Conservation (phyloP, 495 filamentous ascomycete genomes). For the Copromyces sp. region DNA sequence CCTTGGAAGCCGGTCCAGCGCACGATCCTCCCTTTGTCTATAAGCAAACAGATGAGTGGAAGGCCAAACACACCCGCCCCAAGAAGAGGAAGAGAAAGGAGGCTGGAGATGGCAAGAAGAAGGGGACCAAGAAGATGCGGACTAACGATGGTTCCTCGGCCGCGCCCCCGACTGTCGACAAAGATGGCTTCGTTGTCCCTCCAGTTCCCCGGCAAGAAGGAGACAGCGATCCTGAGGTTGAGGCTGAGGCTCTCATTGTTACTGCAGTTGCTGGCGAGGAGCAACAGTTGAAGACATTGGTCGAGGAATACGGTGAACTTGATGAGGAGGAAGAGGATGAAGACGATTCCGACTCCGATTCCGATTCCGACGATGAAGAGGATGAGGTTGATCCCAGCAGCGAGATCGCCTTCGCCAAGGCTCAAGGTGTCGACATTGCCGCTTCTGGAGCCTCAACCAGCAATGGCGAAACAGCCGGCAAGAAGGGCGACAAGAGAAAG, state of each 20-base stretch:
- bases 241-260: conserved; percentile 7
- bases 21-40: conserved; percentile 80
- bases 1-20: conserved; percentile 29
- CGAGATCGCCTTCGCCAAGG: conserved; percentile 24
- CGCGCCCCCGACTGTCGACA: conserved; percentile 11
- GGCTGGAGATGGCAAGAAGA: conserved; percentile 20
- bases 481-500: neutral
- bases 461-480: neutral
- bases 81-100: conserved; percentile 34
- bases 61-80: conserved; percentile 32
- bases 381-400: conserved; percentile 17
- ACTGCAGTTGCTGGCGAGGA: conserved; percentile 6
- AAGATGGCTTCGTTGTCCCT: conserved; percentile 23
- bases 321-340: conserved; percentile 22
- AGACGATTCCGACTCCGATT: conserved; percentile 11
- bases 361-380: neutral
- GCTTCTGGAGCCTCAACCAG: neutral
- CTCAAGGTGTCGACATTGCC: conserved; percentile 19
- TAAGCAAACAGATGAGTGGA: conserved; percentile 43
- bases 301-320: conserved; percentile 26
- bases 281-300: conserved; percentile 18
- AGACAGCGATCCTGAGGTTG: neutral
- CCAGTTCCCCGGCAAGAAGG: conserved; percentile 9
- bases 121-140: conserved; percentile 8
- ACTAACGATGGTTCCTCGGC: conserved; percentile 14